Evolutionary conservation across 352 stramenopile species (phyloP), one percentile per base, ranked within the genome.

Genomic region (Thalassiosira allenii): DNA sequence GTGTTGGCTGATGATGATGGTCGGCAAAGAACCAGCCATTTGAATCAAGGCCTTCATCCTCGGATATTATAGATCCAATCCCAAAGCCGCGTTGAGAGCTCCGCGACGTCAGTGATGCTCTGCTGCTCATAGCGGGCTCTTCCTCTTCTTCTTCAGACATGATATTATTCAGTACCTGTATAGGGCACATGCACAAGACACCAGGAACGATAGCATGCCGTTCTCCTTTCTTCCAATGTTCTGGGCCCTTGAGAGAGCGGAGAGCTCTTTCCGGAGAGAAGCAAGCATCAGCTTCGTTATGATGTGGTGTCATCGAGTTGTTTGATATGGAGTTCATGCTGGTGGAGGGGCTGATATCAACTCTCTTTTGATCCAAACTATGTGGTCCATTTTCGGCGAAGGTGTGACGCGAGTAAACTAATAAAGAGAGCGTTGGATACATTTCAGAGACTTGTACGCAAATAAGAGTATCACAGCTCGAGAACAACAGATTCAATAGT

Each of bases 191-290:
- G n/a, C 84, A 77, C 47, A 93, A 65, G 9, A 86, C 70, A 54
- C 79, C 84, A 41, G 89, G 86, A 32, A 79, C 74, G 58, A 94
- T 94, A 0, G 91, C 61, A 83, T 92, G 89, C 23, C 86, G 62
- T 59, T 88, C 67, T 49, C 79, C 86, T 22, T 80, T 68, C 32
- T 68, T 63, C 89, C 89, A 93, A 43, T 75, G 69, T 63, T 91
- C 86, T 23, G 83, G 73, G 40, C 81, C 81, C 56, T 86, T 65
- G 12, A 93, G 54, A 59, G 79, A 69, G 72, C 83, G 84, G 2
- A 93, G 62, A 51, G 84, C 25, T 23, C 84, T 62, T 20, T 79
- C 67, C 29, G 71, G 64, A 53, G 78, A 70, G 12, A 81, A 57
- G 71, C 75, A 49, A 52, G 47, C 56, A 61, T 65, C 34, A 66